These are phyloP conservation scores for Hypoxylon cercidicola DNA, from an alignment of 495 filamentous ascomycete species.

Conservation along the genomic window DNA sequence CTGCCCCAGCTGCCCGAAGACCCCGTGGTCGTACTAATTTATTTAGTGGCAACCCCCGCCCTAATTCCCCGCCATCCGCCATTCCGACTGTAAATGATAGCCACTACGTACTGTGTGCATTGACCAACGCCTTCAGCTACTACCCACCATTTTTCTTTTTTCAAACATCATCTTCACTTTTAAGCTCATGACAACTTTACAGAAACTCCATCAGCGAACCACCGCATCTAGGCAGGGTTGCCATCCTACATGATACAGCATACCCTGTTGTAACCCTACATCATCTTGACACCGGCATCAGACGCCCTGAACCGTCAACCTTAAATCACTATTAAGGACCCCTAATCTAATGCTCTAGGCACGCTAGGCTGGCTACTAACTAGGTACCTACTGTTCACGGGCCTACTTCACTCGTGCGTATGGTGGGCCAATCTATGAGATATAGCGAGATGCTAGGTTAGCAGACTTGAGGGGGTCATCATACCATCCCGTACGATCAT, in stretches of 20 bases:
- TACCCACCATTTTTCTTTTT: not conserved
- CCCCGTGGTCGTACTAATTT: not conserved
- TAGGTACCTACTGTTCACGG: constrained; percentile 18
- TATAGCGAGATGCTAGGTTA: constrained; percentile 10
- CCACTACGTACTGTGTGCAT: constrained; percentile 10
- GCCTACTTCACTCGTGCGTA: not conserved
- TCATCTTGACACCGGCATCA: constrained; percentile 21
- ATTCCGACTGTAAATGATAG: constrained; percentile 1
- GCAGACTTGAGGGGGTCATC: constrained; percentile 25
- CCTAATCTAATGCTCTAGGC: constrained; percentile 18
- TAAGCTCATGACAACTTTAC: constrained; percentile 23
- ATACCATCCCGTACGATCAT: constrained; percentile 34
- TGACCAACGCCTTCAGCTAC: not conserved
- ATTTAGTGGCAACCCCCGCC: constrained; percentile 2
- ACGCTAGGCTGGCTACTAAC: constrained; percentile 17
- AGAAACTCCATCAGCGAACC: constrained; percentile 11
- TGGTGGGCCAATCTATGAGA: constrained; percentile 26
- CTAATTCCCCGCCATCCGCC: constrained; percentile 4
- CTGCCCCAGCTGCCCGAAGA: not conserved
- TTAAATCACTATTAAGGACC: constrained; percentile 28
- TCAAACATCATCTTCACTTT: too few relatives aligned
- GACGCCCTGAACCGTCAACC: constrained; percentile 20
- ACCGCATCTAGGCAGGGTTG: constrained; percentile 20
- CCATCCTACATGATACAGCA: constrained; percentile 19
- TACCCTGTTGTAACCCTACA: constrained; percentile 34